Conservation (phyloP, 305 asterid species). For the Withania somnifera region DNA sequence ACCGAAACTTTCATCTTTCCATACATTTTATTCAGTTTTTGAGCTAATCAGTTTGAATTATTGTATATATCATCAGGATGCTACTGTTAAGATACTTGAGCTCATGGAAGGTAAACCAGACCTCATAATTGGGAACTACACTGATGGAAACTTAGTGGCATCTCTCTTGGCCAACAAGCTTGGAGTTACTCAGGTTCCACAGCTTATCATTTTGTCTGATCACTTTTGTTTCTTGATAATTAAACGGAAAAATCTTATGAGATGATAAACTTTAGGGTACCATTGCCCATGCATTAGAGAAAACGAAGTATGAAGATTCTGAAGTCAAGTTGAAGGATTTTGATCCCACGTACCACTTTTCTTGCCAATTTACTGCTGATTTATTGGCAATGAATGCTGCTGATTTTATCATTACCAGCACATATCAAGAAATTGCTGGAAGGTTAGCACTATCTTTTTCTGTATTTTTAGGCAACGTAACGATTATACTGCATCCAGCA, state of each 20-base stretch:
- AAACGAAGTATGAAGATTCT: slow-evolving; percentile 63
- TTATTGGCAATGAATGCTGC: slow-evolving; percentile 65
- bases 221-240: neutral
- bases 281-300: slow-evolving; percentile 82
- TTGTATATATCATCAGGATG: slow-evolving; percentile 31
- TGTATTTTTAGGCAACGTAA: neutral
- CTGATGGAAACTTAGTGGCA: slow-evolving; percentile 72
- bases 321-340: slow-evolving; percentile 48
- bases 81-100: slow-evolving; percentile 50
- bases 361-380: slow-evolving; percentile 69
- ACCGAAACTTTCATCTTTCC: neutral
- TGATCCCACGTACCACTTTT: slow-evolving; percentile 60
- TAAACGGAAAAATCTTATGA: neutral
- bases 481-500: neutral
- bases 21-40: neutral
- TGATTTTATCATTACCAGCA: slow-evolving; percentile 63
- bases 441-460: slow-evolving; percentile 26
- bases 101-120: slow-evolving; percentile 66
- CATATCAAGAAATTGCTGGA: slow-evolving; percentile 81
- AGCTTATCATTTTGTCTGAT: neutral
- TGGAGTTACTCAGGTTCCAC: slow-evolving; percentile 51
- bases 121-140: slow-evolving; percentile 65
- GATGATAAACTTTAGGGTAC: slow-evolving; percentile 34
- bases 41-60: neutral
- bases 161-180: slow-evolving; percentile 53